phyloP scores from a whole-genome alignment of 352 stramenopile genomes.

The Globisporangium nunn region DNA sequence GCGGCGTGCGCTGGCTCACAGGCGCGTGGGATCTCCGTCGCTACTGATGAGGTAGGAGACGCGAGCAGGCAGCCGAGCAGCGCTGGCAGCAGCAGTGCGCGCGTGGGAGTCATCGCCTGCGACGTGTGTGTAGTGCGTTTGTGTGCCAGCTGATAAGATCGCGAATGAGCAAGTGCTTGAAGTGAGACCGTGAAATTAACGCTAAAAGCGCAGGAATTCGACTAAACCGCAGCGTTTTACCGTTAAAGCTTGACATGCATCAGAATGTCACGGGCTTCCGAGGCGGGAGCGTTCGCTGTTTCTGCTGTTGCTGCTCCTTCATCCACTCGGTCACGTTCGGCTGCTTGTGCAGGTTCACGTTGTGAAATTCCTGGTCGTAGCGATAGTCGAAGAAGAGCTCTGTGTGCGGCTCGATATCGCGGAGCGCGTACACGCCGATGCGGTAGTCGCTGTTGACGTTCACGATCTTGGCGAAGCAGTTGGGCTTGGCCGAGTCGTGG shows the following conservation, averaged over 20 bases:
- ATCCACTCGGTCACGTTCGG: conserved; percentile 65
- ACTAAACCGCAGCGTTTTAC: neutral
- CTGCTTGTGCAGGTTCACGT: conserved; percentile 50
- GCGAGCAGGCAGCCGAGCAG: conserved; percentile 1
- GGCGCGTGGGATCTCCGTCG: conserved; percentile 40
- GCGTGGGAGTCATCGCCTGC: neutral
- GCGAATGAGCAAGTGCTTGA: neutral
- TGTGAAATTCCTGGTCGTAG: conserved; percentile 66
- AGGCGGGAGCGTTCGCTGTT: neutral
- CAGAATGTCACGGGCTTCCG: conserved; percentile 6
- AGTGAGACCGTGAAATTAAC: neutral
- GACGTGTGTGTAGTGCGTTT: neutral
- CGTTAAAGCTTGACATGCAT: neutral
- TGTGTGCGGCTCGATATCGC: conserved; percentile 83
- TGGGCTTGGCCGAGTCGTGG: conserved; percentile 72
- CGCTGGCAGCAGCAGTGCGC: neutral
- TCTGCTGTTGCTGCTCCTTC: conserved; percentile 23
- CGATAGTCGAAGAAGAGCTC: conserved; percentile 88
- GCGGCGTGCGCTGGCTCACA: conserved; percentile 26
- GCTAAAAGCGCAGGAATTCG: neutral
- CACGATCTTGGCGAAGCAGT: conserved; percentile 87
- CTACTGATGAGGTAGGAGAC: neutral
- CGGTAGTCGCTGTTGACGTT: conserved; percentile 89
- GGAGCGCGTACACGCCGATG: conserved; percentile 90
- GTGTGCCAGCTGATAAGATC: neutral